These are phyloP conservation scores for Ceriops zippeliana DNA, from an alignment of 345 rosid genomes.

Conservation along the genomic window DNA sequence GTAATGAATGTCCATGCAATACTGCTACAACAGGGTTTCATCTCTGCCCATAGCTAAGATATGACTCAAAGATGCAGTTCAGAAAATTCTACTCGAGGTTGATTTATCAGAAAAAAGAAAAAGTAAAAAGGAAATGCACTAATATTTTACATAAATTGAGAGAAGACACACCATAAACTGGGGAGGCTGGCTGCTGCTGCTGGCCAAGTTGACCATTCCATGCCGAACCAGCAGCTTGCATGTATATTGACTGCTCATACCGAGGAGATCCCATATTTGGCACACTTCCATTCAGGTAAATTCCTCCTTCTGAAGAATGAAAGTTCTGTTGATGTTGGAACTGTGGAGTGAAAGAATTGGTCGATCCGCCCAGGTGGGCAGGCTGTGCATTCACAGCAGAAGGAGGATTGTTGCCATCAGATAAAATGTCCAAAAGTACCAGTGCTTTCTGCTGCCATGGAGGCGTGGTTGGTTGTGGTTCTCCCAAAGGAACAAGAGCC, in stretches of 20 bases:
- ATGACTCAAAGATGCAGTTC: background rate
- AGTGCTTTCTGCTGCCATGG: constrained; percentile 84
- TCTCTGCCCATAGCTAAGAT: background rate
- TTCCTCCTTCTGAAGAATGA: constrained; percentile 50
- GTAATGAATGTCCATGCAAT: constrained; percentile 3
- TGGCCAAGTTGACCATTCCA: constrained; percentile 70
- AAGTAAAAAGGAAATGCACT: too few species aligned
- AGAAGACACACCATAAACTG: constrained; percentile 53
- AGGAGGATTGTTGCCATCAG: constrained; percentile 46
- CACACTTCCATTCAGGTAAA: constrained; percentile 60
- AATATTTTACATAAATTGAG: background rate
- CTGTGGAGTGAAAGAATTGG: constrained; percentile 49
- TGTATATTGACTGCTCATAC: constrained; percentile 53
- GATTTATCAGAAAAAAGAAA: too few species aligned
- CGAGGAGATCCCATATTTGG: constrained; percentile 56
- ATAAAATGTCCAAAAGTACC: constrained; percentile 80
- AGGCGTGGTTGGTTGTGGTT: constrained; percentile 52
- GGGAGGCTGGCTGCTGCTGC: constrained; percentile 65
- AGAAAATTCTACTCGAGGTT: too few species aligned
- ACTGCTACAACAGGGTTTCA: background rate
- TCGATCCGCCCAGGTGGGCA: constrained; percentile 40
- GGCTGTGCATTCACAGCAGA: constrained; percentile 52
- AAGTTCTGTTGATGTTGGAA: constrained; percentile 64
- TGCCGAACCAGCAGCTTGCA: constrained; percentile 50
- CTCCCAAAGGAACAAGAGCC: constrained; percentile 82